Percentiles rank a stretch among this genome's conserved stretches.
Conservation (phyloP, 164 flowering plant species). For the Malania oleifera region DNA sequence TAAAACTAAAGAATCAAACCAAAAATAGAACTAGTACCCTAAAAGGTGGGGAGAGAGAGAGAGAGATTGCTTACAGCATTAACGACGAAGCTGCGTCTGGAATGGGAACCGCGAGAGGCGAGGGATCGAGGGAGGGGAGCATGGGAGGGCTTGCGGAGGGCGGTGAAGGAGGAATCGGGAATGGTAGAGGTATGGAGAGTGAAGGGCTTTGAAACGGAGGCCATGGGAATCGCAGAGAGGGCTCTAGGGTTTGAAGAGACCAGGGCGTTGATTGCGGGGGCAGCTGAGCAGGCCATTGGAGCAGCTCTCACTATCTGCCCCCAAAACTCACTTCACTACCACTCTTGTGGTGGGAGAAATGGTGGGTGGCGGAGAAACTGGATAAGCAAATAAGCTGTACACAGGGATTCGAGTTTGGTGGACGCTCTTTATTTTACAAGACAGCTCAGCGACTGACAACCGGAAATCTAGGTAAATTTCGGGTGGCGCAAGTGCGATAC, state of each 20-base stretch:
- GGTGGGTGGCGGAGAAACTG: slow-evolving; percentile 6
- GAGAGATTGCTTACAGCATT: slow-evolving; percentile 52
- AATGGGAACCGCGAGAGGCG: slow-evolving; percentile 26
- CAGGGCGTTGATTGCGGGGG: slow-evolving; percentile 23
- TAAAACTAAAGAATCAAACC: too few species aligned
- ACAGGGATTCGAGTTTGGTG: neutral
- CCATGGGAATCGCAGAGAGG: neutral
- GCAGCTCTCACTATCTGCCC: slow-evolving; percentile 1
- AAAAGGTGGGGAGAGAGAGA: too few species aligned
- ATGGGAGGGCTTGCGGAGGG: neutral
- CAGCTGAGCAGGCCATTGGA: slow-evolving; percentile 47
- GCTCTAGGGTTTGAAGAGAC: neutral
- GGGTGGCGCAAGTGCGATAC: too few species aligned
- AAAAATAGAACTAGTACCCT: too few species aligned
- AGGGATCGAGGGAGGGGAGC: slow-evolving; percentile 19
- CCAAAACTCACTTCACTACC: too few species aligned
- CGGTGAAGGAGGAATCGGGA: neutral
- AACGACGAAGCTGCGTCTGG: slow-evolving; percentile 44
- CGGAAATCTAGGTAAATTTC: slow-evolving; percentile 5
- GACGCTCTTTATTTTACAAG: neutral
- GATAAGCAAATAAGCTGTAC: slow-evolving; percentile 7
- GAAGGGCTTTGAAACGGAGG: neutral
- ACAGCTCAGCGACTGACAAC: slow-evolving; percentile 8
- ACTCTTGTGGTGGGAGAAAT: slow-evolving; percentile 15
- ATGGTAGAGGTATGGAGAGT: neutral